Evolutionary conservation across 805 yeast species (phyloP), one percentile per base, ranked within the genome.

Genomic region (Sugiyamaella marilandica): DNA sequence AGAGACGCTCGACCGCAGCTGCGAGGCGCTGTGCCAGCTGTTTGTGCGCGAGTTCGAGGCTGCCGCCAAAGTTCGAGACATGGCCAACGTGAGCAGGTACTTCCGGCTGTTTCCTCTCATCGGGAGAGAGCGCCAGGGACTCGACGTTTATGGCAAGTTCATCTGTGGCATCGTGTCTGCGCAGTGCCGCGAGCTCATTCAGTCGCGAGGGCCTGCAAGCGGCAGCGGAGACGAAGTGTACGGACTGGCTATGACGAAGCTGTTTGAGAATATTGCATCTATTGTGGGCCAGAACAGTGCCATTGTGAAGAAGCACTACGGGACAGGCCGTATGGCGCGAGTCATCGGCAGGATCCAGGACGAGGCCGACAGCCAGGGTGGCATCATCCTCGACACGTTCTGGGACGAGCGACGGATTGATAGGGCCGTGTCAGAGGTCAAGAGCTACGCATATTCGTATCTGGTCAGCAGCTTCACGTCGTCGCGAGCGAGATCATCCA

Each of bases 291-390:
- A 90, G 63, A 98, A 94, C 65, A 81, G 94, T 0, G 84, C 83
- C 10, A 78, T 94, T 37, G 89, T 94, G 26, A 79, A 77, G 41
- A 76, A 75, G 47, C 85, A 83, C 64, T 94, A 94, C 64, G 95
- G 92, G 16, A 70, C 71, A 2, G 66, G 65, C 5, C 64, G 69
- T 21, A 82, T 91, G 74, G 70, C 77, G 2, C 76, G 76, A 33
- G 90, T 92, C 9, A 76, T 91, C 59, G 80, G 78, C 16, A 79
- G 80, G 47, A 84, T 94, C 32, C 96, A 92, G 68, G 74, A 79
- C 47, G 99, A 94, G 64, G 84, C 94, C 31, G 99, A 94, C 64
- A 75, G 91, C n/a, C 99, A 94, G 64, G 84, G 92, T 24, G 95
- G 95, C 0, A 73, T 94, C 43, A 86, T 94, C 2, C 75, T 87